Evolutionary conservation across 306 rosid genomes (phyloP).

Genomic region (Gastrolobium villosum): DNA sequence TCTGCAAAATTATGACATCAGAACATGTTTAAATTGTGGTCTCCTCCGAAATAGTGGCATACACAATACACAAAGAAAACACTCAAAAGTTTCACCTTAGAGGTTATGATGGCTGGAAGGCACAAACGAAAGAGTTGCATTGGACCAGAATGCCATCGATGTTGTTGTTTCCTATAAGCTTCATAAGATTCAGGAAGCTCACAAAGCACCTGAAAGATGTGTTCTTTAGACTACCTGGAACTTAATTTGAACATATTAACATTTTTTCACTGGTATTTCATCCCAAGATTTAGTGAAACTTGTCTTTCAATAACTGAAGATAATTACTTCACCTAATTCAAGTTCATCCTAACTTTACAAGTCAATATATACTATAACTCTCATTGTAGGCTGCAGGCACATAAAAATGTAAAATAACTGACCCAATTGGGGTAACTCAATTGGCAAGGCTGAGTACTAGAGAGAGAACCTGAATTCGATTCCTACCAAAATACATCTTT

Average conservation of each 20-base stretch:
- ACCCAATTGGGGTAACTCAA: not conserved
- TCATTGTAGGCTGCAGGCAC: slow-evolving; percentile 31
- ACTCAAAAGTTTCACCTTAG: slow-evolving; percentile 57
- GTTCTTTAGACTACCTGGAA: slow-evolving; percentile 30
- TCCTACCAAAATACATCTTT: too few species aligned
- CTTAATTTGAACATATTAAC: slow-evolving; percentile 4
- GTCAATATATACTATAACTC: not conserved
- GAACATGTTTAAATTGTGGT: slow-evolving; percentile 36
- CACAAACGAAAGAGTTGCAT: slow-evolving; percentile 83
- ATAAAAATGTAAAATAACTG: not conserved
- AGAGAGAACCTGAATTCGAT: too few species aligned
- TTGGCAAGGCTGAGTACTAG: too few species aligned
- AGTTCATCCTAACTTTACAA: slow-evolving; percentile 29
- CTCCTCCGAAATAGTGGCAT: slow-evolving; percentile 2
- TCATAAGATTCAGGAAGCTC: slow-evolving; percentile 85
- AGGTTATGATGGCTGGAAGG: slow-evolving; percentile 66
- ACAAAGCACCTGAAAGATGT: slow-evolving; percentile 71
- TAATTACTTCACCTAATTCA: slow-evolving; percentile 30
- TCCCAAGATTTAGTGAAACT: slow-evolving; percentile 6
- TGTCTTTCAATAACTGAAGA: not conserved
- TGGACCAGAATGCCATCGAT: slow-evolving; percentile 83
- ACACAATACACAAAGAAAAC: not conserved
- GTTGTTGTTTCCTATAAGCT: slow-evolving; percentile 80
- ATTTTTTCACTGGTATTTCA: not conserved
- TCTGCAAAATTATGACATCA: slow-evolving; percentile 55